These are phyloP conservation scores for Neopestalotiopsis sp. DNA, from an alignment of 2,329 filamentous ascomycete species.

Conservation along the genomic window DNA sequence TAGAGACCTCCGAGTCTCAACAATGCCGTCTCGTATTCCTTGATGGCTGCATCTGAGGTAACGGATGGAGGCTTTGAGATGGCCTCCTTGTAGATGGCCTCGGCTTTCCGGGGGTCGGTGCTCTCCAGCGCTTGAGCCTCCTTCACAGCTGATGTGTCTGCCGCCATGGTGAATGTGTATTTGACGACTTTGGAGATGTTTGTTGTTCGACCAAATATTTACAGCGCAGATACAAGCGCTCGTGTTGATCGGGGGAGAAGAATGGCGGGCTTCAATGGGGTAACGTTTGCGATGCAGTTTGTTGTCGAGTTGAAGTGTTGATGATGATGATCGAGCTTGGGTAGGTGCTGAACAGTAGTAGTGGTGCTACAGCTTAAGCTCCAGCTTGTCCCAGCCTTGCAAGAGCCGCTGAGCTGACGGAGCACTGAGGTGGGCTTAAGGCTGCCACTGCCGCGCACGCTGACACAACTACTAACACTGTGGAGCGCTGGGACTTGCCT, in stretches of 20 bases:
- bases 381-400: slow-evolving; percentile 19
- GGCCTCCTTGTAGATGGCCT: slow-evolving; percentile 87
- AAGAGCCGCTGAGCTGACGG: slow-evolving; percentile 16
- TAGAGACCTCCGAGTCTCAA: slow-evolving; percentile 92
- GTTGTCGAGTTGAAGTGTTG: slow-evolving; percentile 7
- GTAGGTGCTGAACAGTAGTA: background rate
- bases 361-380: slow-evolving; percentile 3
- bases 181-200: background rate
- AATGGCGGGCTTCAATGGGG: background rate
- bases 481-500: background rate
- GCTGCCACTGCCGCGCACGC: slow-evolving; percentile 14
- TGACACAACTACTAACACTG: background rate
- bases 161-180: slow-evolving; percentile 31
- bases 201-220: background rate
- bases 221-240: background rate
- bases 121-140: slow-evolving; percentile 87
- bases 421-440: background rate
- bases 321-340: background rate
- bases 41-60: slow-evolving; percentile 82
- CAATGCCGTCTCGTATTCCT: slow-evolving; percentile 90
- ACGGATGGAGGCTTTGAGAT: slow-evolving; percentile 83
- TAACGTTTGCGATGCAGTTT: background rate
- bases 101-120: slow-evolving; percentile 82
- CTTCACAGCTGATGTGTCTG: slow-evolving; percentile 60
- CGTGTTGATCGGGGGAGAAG: background rate